Percentiles rank a stretch among this genome's conserved stretches.
Evolutionary conservation across 176 grass and related monocot species (phyloP).

Genomic region (Coix lacrymajobi): DNA sequence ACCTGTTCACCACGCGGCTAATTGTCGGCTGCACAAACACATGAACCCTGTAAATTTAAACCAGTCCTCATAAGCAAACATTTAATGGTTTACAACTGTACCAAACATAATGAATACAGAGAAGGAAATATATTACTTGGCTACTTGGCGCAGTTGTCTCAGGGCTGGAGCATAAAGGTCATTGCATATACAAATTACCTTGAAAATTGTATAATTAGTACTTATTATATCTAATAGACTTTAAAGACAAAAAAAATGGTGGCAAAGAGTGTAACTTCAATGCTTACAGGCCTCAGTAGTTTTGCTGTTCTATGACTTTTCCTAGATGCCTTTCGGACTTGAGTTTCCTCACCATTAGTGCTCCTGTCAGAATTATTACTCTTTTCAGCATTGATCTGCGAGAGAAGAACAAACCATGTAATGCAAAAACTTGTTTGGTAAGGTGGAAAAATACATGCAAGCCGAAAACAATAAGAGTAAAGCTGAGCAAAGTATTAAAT

Average conservation of each 20-base stretch:
- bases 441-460: neutral
- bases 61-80: conserved; percentile 16
- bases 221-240: conserved; percentile 2
- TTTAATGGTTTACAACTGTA: neutral
- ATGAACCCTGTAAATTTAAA: conserved; percentile 80
- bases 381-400: conserved; percentile 79
- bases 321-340: conserved; percentile 50
- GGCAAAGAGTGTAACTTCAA: neutral
- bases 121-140: conserved; percentile 65
- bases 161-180: conserved; percentile 96
- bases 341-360: conserved; percentile 36
- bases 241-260: conserved; percentile 19
- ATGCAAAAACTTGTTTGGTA: neutral
- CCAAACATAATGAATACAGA: neutral
- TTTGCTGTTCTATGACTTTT: conserved; percentile 66
- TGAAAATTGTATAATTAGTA: conserved; percentile 18
- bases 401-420: neutral
- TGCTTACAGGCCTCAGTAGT: conserved; percentile 78
- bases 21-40: conserved; percentile 74
- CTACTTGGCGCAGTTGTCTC: conserved; percentile 93
- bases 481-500: neutral
- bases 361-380: conserved; percentile 51
- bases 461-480: neutral
- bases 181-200: conserved; percentile 99
- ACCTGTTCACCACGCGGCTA: conserved; percentile 96